Percentiles rank a stretch among this genome's conserved stretches.
Evolutionary conservation across 805 yeast genomes (phyloP).

Genomic region (Ogataea sp.): DNA sequence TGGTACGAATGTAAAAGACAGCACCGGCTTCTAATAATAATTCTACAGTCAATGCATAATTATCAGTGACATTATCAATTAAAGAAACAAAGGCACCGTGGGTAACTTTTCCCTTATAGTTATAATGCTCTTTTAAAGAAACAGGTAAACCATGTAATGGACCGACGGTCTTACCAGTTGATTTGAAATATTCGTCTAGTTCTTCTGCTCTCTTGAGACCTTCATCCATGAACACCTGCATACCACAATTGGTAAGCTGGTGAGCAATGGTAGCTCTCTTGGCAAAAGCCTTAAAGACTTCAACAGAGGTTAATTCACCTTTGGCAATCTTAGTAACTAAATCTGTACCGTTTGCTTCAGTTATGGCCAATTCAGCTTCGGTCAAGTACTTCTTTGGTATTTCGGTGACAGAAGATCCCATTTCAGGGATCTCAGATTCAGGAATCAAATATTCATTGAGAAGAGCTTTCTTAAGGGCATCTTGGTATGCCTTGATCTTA

Average conservation of each 20-base stretch:
- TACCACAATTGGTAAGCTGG: slow-evolving; percentile 40
- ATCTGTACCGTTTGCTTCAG: slow-evolving; percentile 29
- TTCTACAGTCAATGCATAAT: slow-evolving; percentile 32
- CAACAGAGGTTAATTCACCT: slow-evolving; percentile 32
- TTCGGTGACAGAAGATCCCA: slow-evolving; percentile 17
- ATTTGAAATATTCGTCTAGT: slow-evolving; percentile 39
- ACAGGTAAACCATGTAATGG: slow-evolving; percentile 60
- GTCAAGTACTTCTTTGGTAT: slow-evolving; percentile 25
- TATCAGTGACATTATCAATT: slow-evolving; percentile 30
- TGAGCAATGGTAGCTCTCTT: slow-evolving; percentile 41
- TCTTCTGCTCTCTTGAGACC: slow-evolving; percentile 40
- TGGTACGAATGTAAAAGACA: slow-evolving; percentile 47
- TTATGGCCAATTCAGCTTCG: slow-evolving; percentile 31
- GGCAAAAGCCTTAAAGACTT: slow-evolving; percentile 38
- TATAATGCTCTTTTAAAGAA: slow-evolving; percentile 52
- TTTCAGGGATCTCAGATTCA: slow-evolving; percentile 10
- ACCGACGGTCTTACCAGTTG: slow-evolving; percentile 41
- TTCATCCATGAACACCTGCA: slow-evolving; percentile 38
- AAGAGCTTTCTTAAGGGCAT: slow-evolving; percentile 18
- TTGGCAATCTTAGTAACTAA: slow-evolving; percentile 27
- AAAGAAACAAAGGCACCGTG: slow-evolving; percentile 39
- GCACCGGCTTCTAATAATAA: slow-evolving; percentile 45
- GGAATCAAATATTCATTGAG: slow-evolving; percentile 16
- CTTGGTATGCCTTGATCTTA: slow-evolving; percentile 25
- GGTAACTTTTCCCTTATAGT: slow-evolving; percentile 41